Evolutionary conservation across 2,329 filamentous ascomycete genomes (phyloP), one percentile per base, ranked within the genome.

Genomic region (Ilyonectria mors-panacis): DNA sequence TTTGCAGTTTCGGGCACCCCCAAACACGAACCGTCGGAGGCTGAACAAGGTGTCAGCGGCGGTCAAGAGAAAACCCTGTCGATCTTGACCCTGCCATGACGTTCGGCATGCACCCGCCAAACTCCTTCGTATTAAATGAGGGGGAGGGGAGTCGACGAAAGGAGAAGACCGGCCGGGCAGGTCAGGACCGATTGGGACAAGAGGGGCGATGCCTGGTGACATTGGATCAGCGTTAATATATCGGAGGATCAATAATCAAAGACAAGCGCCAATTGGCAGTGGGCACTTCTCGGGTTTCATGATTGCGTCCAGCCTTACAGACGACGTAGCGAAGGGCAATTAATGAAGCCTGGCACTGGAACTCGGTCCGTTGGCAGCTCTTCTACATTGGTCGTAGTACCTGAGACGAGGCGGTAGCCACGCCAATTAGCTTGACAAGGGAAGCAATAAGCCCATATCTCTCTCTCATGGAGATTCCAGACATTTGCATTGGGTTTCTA

Each of bases 31-130:
- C 48, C n/a, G 48, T 48, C 33, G 21, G 58, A 60, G 58, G 35
- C 45, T 50, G 33, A 57, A 57, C 23, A 21, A 26, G 42, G n/a
- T 50, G 30, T 23, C 23, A 15, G n/a, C 23, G 35, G 26, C 54
- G 37, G 45, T 28, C 45, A 48, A 48, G 23, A 53, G 48, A n/a
- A 28, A 51, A 53, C 48, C 48, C 28, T 53, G 48, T 53, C 48
- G 48, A 35, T 35, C 48, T 15, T 19, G n/a, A 35, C 48, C 48
- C 48, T 30, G 8, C 45, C 45, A 26, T 47, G 21, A 23, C 48
- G 48, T 33, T n/a, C 47, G 48, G 47, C 47, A 17, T 13, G 8
- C 26, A 13, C 7, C 26, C n/a, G 17, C 26, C 48, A 30, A 19
- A 30, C 28, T 50, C 17, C 47, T 17, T n/a, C 28, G 47, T 33